A percentile compares a stretch with the other conserved stretches of the same genome.
Evolutionary conservation across 352 stramenopile genomes (phyloP).

Genomic region (Plasmopara muralis): DNA sequence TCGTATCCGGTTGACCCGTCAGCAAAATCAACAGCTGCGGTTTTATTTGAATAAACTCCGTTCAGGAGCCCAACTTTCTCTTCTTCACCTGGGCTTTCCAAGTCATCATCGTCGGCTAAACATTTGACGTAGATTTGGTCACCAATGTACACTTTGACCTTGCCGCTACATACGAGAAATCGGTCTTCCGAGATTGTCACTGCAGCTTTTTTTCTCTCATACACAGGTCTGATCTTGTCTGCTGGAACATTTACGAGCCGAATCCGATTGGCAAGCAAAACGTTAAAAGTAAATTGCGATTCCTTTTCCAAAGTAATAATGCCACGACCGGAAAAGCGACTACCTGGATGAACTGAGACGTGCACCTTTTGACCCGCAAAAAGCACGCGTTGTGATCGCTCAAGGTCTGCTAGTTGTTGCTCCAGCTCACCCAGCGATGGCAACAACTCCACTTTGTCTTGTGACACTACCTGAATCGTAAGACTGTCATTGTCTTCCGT

Average conservation of each 20-base stretch:
- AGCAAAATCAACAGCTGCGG: conserved; percentile 65
- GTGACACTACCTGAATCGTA: conserved; percentile 39
- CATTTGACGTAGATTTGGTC: conserved; percentile 70
- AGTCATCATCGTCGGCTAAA: conserved; percentile 30
- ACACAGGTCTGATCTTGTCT: conserved; percentile 54
- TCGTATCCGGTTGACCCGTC: conserved; percentile 72
- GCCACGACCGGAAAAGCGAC: conserved; percentile 51
- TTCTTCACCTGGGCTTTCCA: conserved; percentile 37
- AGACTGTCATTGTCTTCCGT: conserved; percentile 60
- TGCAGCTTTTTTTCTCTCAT: conserved; percentile 48
- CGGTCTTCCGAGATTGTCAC: conserved; percentile 66
- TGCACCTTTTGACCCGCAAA: conserved; percentile 68
- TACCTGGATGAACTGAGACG: conserved; percentile 65
- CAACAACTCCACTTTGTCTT: conserved; percentile 45
- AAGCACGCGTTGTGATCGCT: conserved; percentile 31
- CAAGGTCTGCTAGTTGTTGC: conserved; percentile 44
- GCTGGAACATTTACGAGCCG: conserved; percentile 58
- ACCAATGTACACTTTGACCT: conserved; percentile 67
- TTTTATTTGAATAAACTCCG: conserved; percentile 71
- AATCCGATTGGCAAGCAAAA: conserved; percentile 64
- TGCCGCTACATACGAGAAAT: conserved; percentile 52
- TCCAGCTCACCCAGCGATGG: conserved; percentile 51
- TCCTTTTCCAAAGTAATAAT: conserved; percentile 51
- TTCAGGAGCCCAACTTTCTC: conserved; percentile 69
- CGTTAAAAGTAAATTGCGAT: conserved; percentile 35